Conservation (phyloP, 2,329 filamentous ascomycete genomes). For the Botrytis galanthina region DNA sequence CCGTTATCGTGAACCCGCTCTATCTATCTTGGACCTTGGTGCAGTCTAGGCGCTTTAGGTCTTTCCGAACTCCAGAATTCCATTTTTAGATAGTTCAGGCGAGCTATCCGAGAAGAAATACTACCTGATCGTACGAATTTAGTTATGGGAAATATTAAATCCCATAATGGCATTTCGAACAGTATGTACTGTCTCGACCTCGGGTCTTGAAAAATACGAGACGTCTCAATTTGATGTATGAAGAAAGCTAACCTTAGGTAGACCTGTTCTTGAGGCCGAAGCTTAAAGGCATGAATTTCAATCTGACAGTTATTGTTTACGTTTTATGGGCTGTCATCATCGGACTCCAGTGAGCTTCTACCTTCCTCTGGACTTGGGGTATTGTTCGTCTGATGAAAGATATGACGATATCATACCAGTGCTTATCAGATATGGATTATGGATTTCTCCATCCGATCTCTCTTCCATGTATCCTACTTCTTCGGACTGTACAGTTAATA, state of each 20-base stretch:
- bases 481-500: conserved; percentile 22
- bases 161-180: background rate
- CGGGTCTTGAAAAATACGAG: background rate
- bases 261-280: conserved; percentile 11
- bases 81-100: conserved; percentile 2
- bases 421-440: background rate
- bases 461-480: background rate
- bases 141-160: background rate
- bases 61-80: background rate
- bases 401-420: background rate
- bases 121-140: background rate
- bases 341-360: background rate
- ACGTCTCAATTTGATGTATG: background rate
- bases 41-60: conserved; percentile 1
- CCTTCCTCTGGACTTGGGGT: background rate
- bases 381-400: background rate
- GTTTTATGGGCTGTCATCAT: background rate
- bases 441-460: background rate
- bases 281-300: conserved; percentile 4
- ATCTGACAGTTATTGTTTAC: background rate
- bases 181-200: background rate
- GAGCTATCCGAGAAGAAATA: background rate
- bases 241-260: conserved; percentile 6
- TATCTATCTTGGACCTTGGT: background rate
- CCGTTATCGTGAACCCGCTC: background rate